Evolutionary conservation across 1,284 basidiomycete species (phyloP).

Genomic region (Ceratorhiza oryzae-sativae): DNA sequence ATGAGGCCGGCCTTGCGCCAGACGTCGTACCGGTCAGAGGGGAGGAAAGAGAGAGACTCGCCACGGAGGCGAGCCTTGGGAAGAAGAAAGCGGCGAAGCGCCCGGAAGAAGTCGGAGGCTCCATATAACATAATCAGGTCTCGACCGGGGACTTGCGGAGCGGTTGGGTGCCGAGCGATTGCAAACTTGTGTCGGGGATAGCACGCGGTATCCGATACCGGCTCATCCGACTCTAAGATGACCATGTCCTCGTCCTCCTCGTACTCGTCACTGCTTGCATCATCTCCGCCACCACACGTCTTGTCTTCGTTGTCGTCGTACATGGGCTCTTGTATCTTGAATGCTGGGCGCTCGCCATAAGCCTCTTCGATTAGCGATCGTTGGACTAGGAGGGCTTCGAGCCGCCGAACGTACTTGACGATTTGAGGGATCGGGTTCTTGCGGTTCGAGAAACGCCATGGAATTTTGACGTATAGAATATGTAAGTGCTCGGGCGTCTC

Average conservation of each 20-base stretch:
- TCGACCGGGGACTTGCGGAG: not conserved
- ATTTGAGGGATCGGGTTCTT: conserved; percentile 12
- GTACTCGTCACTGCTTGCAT: no score
- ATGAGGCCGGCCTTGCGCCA: conserved; percentile 11
- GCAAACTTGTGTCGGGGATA: not conserved
- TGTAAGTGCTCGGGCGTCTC: conserved; percentile 27
- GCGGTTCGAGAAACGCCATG: not conserved
- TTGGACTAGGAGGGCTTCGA: conserved; percentile 17
- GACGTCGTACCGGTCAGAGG: conserved; percentile 8
- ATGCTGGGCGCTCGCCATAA: conserved; percentile 26
- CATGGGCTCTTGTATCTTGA: no score
- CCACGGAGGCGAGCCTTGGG: not conserved
- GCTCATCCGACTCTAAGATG: no score
- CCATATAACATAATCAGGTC: not conserved
- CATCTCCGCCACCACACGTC: no score
- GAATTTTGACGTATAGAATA: conserved; percentile 4
- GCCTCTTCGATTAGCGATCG: not conserved
- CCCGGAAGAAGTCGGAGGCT: conserved; percentile 13
- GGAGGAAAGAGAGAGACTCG: not conserved
- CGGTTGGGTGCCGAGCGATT: not conserved
- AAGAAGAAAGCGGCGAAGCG: not conserved
- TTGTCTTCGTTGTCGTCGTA: no score
- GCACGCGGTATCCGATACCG: no score
- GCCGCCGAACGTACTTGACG: not conserved
- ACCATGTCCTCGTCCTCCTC: no score